These are phyloP conservation scores for Phycomyces nitens DNA, from an alignment of 192 early-diverging fungal species.

Conservation along the genomic window DNA sequence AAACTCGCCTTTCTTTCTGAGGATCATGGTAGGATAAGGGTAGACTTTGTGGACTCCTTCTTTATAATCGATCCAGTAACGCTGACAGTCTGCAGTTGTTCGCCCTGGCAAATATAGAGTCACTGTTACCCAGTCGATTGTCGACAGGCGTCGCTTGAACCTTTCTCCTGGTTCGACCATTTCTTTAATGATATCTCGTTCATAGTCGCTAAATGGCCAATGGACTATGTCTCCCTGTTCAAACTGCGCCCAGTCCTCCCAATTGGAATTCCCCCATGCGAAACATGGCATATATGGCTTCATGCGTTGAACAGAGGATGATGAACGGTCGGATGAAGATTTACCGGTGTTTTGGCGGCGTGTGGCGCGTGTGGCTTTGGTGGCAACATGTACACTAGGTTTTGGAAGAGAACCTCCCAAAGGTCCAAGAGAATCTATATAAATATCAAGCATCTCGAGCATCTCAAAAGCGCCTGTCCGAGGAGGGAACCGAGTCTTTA, in stretches of 20 bases:
- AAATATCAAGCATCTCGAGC: too few species aligned
- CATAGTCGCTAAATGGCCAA: constrained; percentile 11
- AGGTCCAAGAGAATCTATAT: too few species aligned
- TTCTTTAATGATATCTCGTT: not conserved
- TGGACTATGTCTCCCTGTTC: constrained; percentile 8
- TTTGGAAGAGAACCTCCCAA: too few species aligned
- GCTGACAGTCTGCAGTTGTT: constrained; percentile 9
- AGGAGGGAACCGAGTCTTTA: too few species aligned
- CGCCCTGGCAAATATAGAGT: constrained; percentile 1
- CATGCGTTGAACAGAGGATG: not conserved
- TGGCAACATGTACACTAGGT: too few species aligned
- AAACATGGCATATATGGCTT: constrained; percentile 18
- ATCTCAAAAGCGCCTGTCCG: too few species aligned
- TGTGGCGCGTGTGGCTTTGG: not conserved
- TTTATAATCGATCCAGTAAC: not conserved
- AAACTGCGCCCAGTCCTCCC: constrained; percentile 30
- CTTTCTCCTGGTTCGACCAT: not conserved
- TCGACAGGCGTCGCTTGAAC: not conserved
- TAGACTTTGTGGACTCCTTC: not conserved
- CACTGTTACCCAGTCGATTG: constrained; percentile 4
- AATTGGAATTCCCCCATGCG: constrained; percentile 15
- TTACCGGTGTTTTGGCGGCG: not conserved
- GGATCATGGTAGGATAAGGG: constrained; percentile 7
- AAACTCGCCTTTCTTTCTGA: not conserved
- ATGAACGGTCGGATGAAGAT: not conserved